A percentile compares a stretch with the other conserved stretches of the same genome.
Conservation (phyloP, 225 moss, liverwort and hornwort species). For the Asterella californica region DNA sequence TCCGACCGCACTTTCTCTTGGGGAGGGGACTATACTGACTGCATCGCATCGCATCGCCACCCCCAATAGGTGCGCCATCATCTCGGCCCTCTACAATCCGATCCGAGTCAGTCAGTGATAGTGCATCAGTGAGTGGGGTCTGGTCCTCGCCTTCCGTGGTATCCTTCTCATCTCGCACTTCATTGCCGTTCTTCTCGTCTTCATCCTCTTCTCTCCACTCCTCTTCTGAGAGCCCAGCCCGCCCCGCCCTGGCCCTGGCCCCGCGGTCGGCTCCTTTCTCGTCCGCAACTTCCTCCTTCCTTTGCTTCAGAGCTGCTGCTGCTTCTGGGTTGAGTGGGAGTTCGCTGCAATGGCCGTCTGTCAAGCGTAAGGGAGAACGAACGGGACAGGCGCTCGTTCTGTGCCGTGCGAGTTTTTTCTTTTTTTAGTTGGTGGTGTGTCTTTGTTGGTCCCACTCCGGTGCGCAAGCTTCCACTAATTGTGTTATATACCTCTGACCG, state of each 20-base stretch:
- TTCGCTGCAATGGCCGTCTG: background rate
- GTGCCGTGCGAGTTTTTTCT: background rate
- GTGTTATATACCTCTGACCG: background rate
- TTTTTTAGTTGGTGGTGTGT: background rate
- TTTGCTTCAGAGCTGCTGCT: background rate
- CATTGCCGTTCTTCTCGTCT: background rate
- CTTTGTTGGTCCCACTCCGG: conserved; percentile 12
- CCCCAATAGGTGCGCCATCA: background rate
- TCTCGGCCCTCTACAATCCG: background rate
- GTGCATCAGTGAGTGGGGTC: too few species aligned
- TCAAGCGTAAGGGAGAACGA: background rate
- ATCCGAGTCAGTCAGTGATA: background rate
- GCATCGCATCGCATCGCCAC: background rate
- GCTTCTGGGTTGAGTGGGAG: background rate
- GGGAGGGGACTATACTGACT: too few species aligned
- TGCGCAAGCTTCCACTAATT: background rate
- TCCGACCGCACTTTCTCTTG: background rate
- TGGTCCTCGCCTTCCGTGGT: conserved; percentile 4
- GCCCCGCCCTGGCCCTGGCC: background rate
- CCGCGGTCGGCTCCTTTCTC: background rate
- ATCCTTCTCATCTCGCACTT: background rate
- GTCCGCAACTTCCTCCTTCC: background rate
- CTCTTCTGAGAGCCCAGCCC: too few species aligned
- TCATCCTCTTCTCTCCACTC: background rate
- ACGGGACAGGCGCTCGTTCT: conserved; percentile 1